Percentiles rank a stretch among this genome's conserved stretches.
Conservation (phyloP, 495 filamentous ascomycete genomes). For the Bryoglossum gracile region DNA sequence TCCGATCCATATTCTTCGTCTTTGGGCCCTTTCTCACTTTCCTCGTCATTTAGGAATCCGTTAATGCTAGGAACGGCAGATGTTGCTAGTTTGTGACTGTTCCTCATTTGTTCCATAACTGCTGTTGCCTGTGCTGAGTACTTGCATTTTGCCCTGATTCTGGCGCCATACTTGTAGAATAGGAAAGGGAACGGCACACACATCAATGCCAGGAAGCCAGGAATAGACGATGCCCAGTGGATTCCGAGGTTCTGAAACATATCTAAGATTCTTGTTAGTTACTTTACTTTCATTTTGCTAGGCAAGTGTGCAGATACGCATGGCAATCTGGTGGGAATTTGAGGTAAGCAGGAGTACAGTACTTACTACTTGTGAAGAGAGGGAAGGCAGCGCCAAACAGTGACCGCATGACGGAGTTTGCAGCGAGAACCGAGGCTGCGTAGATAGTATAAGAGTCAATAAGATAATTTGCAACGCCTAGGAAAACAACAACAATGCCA, state of each 20-base stretch:
- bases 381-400: no score
- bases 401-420: no score
- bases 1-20: no score
- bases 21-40: no score
- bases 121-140: not conserved
- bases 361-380: no score
- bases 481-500: slow-evolving; percentile 61
- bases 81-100: no score
- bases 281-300: no score
- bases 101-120: not conserved
- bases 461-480: slow-evolving; percentile 60
- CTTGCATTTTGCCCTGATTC: not conserved
- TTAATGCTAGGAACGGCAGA: no score
- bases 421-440: slow-evolving; percentile 71
- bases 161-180: not conserved
- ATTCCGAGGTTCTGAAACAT: slow-evolving; percentile 43
- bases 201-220: slow-evolving; percentile 59
- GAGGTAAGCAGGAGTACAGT: no score
- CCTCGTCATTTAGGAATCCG: no score
- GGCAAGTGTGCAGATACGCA: no score
- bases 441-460: slow-evolving; percentile 58
- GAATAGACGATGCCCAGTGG: slow-evolving; percentile 63
- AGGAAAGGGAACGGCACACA: slow-evolving; percentile 37
- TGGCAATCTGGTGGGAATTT: no score
- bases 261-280: slow-evolving; percentile 53